These are phyloP conservation scores for Penicillium turbatum DNA, from an alignment of 495 filamentous ascomycete species.

Conservation along the genomic window DNA sequence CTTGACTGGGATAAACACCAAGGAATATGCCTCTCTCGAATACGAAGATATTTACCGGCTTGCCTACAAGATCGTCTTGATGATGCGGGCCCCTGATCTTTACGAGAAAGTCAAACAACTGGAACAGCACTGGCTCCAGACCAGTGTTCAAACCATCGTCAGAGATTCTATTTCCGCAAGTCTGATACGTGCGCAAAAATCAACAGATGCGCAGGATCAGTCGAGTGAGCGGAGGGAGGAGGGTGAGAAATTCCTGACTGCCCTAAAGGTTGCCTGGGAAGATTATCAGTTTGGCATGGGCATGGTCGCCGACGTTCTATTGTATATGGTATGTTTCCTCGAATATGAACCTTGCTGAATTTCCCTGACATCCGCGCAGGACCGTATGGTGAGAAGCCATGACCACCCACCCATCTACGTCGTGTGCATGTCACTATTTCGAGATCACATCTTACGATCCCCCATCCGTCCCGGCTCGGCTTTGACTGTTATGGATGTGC, in stretches of 20 bases:
- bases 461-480: constrained; percentile 42
- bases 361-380: constrained; percentile 36
- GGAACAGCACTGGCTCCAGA: constrained; percentile 73
- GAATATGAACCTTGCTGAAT: not conserved
- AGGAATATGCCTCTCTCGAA: constrained; percentile 83
- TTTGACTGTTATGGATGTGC: constrained; percentile 56
- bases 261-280: constrained; percentile 73
- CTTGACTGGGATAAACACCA: constrained; percentile 80
- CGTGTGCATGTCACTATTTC: constrained; percentile 79
- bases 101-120: constrained; percentile 75
- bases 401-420: constrained; percentile 75
- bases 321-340: constrained; percentile 76
- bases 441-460: constrained; percentile 70
- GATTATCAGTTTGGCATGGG: constrained; percentile 91
- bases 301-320: constrained; percentile 95
- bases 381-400: constrained; percentile 74
- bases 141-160: constrained; percentile 62
- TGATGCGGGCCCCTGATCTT: constrained; percentile 77
- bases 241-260: constrained; percentile 78
- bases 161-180: constrained; percentile 56
- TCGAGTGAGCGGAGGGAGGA: constrained; percentile 71
- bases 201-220: constrained; percentile 45
- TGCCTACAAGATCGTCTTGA: constrained; percentile 92
- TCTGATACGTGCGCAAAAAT: constrained; percentile 45
- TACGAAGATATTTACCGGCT: constrained; percentile 96